Evolutionary conservation across 2,329 filamentous ascomycete genomes (phyloP), one percentile per base, ranked within the genome.

Genomic region (Pseudovirgaria hyperparasitica): DNA sequence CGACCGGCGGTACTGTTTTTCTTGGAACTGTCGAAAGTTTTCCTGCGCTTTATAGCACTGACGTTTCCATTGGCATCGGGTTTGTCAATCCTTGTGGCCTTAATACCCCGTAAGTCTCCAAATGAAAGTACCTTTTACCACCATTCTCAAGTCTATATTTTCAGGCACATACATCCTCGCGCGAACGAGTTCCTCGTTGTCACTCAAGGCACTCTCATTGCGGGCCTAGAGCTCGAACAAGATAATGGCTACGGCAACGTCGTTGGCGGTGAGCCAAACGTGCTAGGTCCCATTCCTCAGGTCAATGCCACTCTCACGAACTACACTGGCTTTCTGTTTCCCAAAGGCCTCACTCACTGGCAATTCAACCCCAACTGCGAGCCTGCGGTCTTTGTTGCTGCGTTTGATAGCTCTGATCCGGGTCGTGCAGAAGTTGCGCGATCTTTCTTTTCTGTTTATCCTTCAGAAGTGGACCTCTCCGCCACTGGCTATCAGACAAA

Each of bases 21-120:
- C 52, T 58, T 12, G 65, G 67, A 22, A 68, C 70, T 52, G 59
- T 67, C 42, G 63, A 65, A 48, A 63, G 59, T 19, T 72, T 72
- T 48, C 68, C 69, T 3, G 65, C 67, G 14, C 60, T 72, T 12
- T 62, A 68, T 13, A 58, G 62, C 25, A 67, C 63, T 4, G 59
- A 59, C 13, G 48, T 62, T 18, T 58, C 57, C 31, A 65, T 67
- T 53, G 63, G 64, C 3, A 48, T 71, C 6, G 66, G 63, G 21
- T 62, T 62, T 39, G 48, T 72, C 20, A 53, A 57, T 18, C 52
- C 46, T 19, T 72, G 67, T 40, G 67, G 63, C 31, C 65, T 72
- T 48, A 54, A 55, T 33, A 53, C 46, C 4, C 52, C 53, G 1
- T n/a, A n/a, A n/a, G n/a, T n/a, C n/a, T n/a, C n/a, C n/a, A n/a